phyloP scores from a whole-genome alignment of 805 yeast genomes.

The Dipodascopsis tothii region DNA sequence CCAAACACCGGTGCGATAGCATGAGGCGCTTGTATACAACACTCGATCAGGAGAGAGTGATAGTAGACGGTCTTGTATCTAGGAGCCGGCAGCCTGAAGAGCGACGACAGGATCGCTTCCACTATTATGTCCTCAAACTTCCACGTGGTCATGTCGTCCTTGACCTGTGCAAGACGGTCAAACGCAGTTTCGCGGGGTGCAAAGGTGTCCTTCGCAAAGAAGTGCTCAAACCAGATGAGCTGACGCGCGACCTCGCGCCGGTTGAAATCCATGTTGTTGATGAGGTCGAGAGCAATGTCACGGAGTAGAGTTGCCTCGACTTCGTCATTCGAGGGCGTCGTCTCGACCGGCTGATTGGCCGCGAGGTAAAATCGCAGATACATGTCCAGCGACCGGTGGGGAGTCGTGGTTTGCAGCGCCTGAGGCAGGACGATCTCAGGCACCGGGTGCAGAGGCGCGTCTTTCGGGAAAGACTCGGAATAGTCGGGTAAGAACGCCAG shows the following conservation, averaged over 20 bases:
- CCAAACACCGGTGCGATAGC: constrained; percentile 94
- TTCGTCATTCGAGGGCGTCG: constrained; percentile 50
- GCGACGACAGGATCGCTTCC: constrained; percentile 69
- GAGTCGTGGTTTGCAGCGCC: neutral
- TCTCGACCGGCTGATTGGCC: constrained; percentile 46
- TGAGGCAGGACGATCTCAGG: constrained; percentile 28
- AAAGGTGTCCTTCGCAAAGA: constrained; percentile 59
- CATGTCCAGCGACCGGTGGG: constrained; percentile 40
- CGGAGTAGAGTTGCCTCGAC: constrained; percentile 57
- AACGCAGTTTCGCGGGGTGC: constrained; percentile 69
- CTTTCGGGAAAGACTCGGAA: constrained; percentile 27
- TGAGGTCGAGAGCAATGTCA: constrained; percentile 67
- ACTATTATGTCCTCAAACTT: constrained; percentile 85
- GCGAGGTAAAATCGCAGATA: constrained; percentile 48
- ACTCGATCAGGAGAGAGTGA: constrained; percentile 75
- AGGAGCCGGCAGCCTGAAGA: constrained; percentile 65
- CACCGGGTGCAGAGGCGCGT: constrained; percentile 4
- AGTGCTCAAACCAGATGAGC: constrained; percentile 63
- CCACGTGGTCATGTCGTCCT: constrained; percentile 59
- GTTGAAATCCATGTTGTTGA: constrained; percentile 79
- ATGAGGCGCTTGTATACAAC: constrained; percentile 71
- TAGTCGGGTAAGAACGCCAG: constrained; percentile 29
- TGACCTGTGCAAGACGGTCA: constrained; percentile 51
- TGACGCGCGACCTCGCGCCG: constrained; percentile 81
- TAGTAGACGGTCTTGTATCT: constrained; percentile 68